These are phyloP conservation scores for Cystobasidium tubakii DNA, from an alignment of 768 basidiomycete species.

Conservation along the genomic window DNA sequence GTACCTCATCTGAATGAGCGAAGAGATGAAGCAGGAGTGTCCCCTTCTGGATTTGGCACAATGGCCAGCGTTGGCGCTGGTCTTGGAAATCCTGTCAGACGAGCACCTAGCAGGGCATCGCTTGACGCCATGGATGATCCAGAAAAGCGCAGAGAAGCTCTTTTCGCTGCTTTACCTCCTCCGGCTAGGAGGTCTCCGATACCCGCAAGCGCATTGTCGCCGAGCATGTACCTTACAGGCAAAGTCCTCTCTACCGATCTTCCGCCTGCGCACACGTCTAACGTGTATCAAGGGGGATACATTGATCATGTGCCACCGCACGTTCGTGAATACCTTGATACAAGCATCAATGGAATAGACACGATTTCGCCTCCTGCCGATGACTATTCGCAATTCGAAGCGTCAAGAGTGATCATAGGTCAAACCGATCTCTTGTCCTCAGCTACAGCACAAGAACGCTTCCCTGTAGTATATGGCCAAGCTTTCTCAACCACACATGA, in stretches of 20 bases:
- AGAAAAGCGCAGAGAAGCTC: conserved; percentile 23
- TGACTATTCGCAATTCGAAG: conserved; percentile 15
- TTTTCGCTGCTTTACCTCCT: conserved; percentile 31
- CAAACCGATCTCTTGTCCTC: conserved; percentile 4
- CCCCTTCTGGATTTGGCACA: background rate
- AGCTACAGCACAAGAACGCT: conserved; percentile 22
- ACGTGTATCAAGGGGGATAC: background rate
- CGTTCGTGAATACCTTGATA: background rate
- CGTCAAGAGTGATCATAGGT: conserved; percentile 30
- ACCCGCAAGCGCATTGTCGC: background rate
- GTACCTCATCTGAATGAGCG: background rate
- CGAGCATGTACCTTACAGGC: conserved; percentile 3
- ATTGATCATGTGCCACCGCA: background rate
- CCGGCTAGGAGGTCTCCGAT: conserved; percentile 22
- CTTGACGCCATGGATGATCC: conserved; percentile 23
- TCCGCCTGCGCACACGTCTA: background rate
- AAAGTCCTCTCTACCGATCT: background rate
- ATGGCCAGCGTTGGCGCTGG: background rate
- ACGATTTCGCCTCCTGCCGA: conserved; percentile 1
- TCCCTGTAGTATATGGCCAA: conserved; percentile 28
- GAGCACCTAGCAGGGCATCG: conserved; percentile 12
- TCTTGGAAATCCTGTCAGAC: background rate
- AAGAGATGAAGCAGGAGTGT: background rate
- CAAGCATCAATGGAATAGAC: background rate
- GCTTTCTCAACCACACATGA: conserved; percentile 29